Evolutionary conservation across 257 asterid species (phyloP), one percentile per base, ranked within the genome.

Genomic region (Handroanthus guayacan): DNA sequence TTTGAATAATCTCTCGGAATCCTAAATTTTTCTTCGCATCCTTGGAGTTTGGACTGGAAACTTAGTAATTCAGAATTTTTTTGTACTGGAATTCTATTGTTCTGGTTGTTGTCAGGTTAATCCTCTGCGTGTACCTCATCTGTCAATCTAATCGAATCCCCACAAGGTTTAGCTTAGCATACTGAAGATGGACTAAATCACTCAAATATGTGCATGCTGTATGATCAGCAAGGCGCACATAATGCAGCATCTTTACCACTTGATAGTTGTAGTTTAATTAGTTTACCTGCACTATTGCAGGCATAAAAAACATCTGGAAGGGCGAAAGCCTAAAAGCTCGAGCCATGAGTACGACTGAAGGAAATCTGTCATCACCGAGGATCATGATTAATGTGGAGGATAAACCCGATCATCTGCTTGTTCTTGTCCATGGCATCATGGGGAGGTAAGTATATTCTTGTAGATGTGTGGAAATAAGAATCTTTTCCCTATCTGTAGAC

Each of bases 401-500:
- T 36, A 72, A 82, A 73, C 87, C 91, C 0, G 86, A 80, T 62
- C 91, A 86, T 84, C 91, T 86, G 58, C 84, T 86, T 75, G 87
- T 86, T 68, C 89, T 86, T 72, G 91, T 86, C 75, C 91, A 86
- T 75, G 91, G 91, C 69, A 86, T 86, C 71, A 70, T 84, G 87
- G 91, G 81, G 52, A 88, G 93, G 93, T 88, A 84, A 74, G 74
- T 38, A 5, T 51, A 62, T 56, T 45, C n/a, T 67, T 73, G 65
- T 48, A 65, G 56, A 37, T 77, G 37, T 51, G 41, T 36, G 67
- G 70, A 71, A 80, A 58, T 65, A 5, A 60, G 16, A n/a, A 50
- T 47, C 74, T 38, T 50, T 6, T 9, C 71, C 38, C 61, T 47
- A 7, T 61, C 14, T 12, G 17, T 39, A 1, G 25, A 52, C 37